Evolutionary conservation across 1,284 basidiomycete species (phyloP), one percentile per base, ranked within the genome.

Genomic region (Cutaneotrichosporon dermatis): DNA sequence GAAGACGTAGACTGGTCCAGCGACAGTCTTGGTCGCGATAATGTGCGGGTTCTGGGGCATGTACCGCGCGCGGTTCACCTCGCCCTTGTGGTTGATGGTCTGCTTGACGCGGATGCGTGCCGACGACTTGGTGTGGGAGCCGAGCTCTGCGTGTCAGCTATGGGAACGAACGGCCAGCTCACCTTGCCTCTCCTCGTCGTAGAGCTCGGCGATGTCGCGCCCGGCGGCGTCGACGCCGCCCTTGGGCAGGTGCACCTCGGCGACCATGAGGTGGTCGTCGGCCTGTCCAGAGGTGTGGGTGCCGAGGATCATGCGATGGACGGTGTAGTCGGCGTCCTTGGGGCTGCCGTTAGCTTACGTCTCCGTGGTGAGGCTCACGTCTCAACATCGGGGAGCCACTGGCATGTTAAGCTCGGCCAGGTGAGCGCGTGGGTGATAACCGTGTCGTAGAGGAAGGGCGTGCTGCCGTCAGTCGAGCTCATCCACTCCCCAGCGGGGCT

Each of bases 11-110:
- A 97, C 92, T 66, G 95, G 90, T 11, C 96, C 96, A 5, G 84
- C 86, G 7, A 95, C 85, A 9, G 92, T 83, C 68, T 98, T 95
- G 8, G 95, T 99, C 2, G 96, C 96, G 65, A 99, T 91, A 66
- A 99, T 78, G 78, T 99, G 92, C 6, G 92, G 90, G 73, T 99
- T 99, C 79, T 98, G 95, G 12, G 96, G 96, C 91, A 97, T 98
- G 78, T 99, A 99, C 49, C 96, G 84, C 58, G 96, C 96, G 42
- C 94, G 82, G 79, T 99, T 99, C 70, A 99, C 92, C 77, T 99
- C 96, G 54, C 93, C 93, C 8, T 86, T 85, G 77, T 99, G 96
- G 76, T 94, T 94, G 80, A 99, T 99, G 62, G 86, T 88, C 75
- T 99, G 96, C 39, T 88, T 89, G 72, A 97, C 85, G 71, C 90